These are phyloP conservation scores for Pulicaria dysenterica DNA, from an alignment of 129 eudicot genomes.

Conservation along the genomic window DNA sequence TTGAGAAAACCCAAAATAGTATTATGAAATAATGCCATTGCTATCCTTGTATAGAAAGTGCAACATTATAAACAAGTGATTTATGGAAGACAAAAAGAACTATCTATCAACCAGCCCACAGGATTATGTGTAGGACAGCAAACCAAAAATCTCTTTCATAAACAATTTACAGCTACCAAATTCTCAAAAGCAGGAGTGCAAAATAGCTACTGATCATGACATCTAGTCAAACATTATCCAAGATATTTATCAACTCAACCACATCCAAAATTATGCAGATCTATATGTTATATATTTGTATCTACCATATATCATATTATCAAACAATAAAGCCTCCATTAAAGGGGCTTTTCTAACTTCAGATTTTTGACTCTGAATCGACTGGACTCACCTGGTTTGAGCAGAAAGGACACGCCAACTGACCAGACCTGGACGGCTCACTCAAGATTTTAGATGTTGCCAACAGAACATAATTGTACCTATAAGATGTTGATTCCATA, in stretches of 20 bases:
- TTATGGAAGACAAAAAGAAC: no score
- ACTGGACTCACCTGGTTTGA: background rate
- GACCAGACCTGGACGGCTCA: background rate
- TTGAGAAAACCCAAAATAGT: no score
- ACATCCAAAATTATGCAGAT: background rate
- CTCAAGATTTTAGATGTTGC: background rate
- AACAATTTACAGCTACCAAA: constrained; percentile 27
- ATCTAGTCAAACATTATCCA: background rate
- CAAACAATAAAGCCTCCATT: background rate
- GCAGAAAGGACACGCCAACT: background rate
- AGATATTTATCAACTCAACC: constrained; percentile 2
- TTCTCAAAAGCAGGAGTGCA: constrained; percentile 21
- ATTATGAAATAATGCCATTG: no score
- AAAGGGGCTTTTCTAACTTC: no score
- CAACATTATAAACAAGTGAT: no score
- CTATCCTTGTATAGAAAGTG: no score
- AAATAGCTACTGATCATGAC: constrained; percentile 8
- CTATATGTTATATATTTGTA: background rate
- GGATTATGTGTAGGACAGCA: constrained; percentile 3
- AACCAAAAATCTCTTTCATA: background rate
- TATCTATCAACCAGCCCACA: background rate
- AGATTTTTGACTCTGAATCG: background rate
- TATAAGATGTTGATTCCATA: background rate
- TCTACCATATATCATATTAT: no score
- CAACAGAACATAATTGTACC: background rate